Base-by-base conservation (phyloP, 768 basidiomycete genomes). In the Kwoniella sp. region DNA sequence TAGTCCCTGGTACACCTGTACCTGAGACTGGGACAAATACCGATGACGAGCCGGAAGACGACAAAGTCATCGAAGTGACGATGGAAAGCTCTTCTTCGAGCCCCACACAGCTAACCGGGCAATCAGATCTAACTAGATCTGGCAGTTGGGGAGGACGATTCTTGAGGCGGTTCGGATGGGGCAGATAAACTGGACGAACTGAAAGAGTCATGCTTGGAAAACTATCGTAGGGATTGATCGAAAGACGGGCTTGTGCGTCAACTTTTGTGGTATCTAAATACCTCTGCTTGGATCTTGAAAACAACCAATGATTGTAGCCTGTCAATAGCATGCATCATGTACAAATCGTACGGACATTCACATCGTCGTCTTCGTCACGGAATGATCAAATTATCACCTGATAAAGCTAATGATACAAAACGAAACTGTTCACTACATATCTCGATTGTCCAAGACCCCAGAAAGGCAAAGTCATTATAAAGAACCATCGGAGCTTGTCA, bases 21-120 rank as follows among this genome's bases (percentile, higher is more conserved):
- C 53, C 57, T 1, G 59, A 67, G 37, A 5, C 48, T 31, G 12
- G n/a, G 13, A 51, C 1, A 23, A 23, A 17, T 23, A 51, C 31
- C 55, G 41, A n/a, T 17, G 62, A 22, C 29, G 59, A 53, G 28
- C 28, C 37, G n/a, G 55, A 66, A 93, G 58, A 80, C 93, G 76
- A 91, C 91, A 76, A 88, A 88, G 9, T 92, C 90, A 70, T 86
- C 88, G 28, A 92, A 87, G 87, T 48, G 92, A 93, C 17, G 92
- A 93, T 75, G 34, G 57, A 55, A 23, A 65, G 13, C 31, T 45
- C 59, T 0, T 9, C 45, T 30, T n/a, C n/a, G n/a, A 60, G 38
- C 48, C 38, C 65, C 7, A 48, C 26, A 28, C 17, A 30, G 17
- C 23, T 17, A 2, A 34, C 15, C 4, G 34, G 12, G 9, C 28